These are phyloP conservation scores for Mycena albidolilacea DNA, from an alignment of 768 basidiomycete genomes.

Conservation along the genomic window DNA sequence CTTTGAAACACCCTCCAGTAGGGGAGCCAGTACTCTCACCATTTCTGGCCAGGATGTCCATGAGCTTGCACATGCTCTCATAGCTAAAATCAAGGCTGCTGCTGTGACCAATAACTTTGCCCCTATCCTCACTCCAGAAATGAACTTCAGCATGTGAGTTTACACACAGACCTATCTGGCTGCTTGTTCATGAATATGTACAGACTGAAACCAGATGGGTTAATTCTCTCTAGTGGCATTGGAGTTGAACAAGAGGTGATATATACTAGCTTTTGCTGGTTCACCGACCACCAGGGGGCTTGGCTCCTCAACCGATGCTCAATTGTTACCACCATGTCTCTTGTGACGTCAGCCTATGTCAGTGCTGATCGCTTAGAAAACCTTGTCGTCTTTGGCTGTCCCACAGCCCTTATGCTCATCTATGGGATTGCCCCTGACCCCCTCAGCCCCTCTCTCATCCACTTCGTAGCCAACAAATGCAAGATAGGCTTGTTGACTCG, in stretches of 20 bases:
- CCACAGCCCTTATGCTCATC: conserved; percentile 15
- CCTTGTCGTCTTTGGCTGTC: conserved; percentile 14
- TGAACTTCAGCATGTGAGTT: background rate
- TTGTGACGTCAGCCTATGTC: background rate
- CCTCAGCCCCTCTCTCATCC: conserved; percentile 27
- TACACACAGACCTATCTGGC: too few relatives aligned
- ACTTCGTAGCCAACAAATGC: conserved; percentile 25
- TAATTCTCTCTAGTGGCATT: background rate
- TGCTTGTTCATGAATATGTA: too few relatives aligned
- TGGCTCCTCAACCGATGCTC: conserved; percentile 6
- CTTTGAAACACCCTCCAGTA: background rate
- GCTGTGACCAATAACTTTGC: background rate
- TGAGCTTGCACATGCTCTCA: background rate
- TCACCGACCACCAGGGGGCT: background rate
- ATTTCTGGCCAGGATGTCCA: background rate
- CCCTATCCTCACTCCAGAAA: background rate
- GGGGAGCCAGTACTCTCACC: background rate
- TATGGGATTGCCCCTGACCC: conserved; percentile 23
- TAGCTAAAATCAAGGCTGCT: background rate
- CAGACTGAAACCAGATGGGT: background rate
- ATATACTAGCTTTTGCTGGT: background rate
- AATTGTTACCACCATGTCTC: background rate
- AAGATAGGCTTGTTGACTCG: conserved; percentile 6
- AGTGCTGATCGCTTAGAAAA: background rate
- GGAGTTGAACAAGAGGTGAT: conserved; percentile 12